These are phyloP conservation scores for Saksenaea vasiformis DNA, from an alignment of 371 early-diverging fungal genomes.

Conservation along the genomic window DNA sequence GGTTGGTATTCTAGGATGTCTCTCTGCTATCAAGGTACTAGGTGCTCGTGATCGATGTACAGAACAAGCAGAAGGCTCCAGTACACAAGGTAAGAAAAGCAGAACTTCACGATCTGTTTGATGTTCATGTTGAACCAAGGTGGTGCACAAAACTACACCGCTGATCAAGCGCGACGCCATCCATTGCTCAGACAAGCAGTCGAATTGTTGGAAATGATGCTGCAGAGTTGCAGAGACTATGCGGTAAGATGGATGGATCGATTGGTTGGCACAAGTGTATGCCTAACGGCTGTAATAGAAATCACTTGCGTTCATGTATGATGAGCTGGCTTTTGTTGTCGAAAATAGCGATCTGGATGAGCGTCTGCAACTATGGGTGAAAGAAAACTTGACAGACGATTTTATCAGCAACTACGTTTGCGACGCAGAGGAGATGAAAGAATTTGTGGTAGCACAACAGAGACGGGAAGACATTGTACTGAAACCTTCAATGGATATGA, in stretches of 20 bases:
- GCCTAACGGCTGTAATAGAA: slow-evolving; percentile 44
- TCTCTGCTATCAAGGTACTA: slow-evolving; percentile 72
- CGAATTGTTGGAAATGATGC: slow-evolving; percentile 45
- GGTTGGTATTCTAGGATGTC: slow-evolving; percentile 76
- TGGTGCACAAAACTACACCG: slow-evolving; percentile 4
- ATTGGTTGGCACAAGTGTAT: background rate
- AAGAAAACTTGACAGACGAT: slow-evolving; percentile 62
- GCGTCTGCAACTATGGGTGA: slow-evolving; percentile 68
- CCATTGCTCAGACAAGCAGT: slow-evolving; percentile 50
- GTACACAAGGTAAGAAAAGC: slow-evolving; percentile 22
- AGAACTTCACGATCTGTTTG: too few species aligned
- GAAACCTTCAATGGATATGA: slow-evolving; percentile 42
- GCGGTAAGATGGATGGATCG: slow-evolving; percentile 38
- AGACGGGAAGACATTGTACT: slow-evolving; percentile 3
- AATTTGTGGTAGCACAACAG: slow-evolving; percentile 9
- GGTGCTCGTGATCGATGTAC: slow-evolving; percentile 43
- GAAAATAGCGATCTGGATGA: slow-evolving; percentile 50
- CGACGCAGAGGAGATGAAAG: slow-evolving; percentile 39
- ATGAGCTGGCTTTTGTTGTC: slow-evolving; percentile 72
- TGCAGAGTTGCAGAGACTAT: slow-evolving; percentile 47
- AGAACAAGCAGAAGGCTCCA: slow-evolving; percentile 15
- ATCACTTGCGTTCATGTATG: slow-evolving; percentile 70
- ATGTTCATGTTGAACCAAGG: background rate
- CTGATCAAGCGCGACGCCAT: slow-evolving; percentile 33
- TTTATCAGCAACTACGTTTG: slow-evolving; percentile 68